Evolutionary conservation across 208 protist genomes (phyloP), one percentile per base, ranked within the genome.

Genomic region (Leishmania aethiopica): DNA sequence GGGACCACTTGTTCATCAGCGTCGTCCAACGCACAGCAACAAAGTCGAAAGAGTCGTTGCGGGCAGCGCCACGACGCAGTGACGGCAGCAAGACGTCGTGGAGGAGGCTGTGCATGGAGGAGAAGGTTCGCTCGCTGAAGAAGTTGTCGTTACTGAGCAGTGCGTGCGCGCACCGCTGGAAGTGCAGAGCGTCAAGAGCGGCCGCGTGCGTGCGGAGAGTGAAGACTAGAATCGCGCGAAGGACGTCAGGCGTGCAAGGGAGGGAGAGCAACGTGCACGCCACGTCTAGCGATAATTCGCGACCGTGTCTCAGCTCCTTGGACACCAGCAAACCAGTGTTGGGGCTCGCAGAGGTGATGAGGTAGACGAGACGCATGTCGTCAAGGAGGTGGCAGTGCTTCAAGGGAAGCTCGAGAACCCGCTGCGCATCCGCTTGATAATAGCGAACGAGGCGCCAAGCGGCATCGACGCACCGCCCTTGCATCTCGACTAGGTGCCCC

Each of bases 61-160:
- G 77, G 28, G 78, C 53, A 75, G 74, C 64, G 37, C 11, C 28
- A 28, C 32, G 13, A 11, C 70, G 70, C 53, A 82, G 25, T 32
- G 81, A 64, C 28, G 72, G 84, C 62, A 92, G 55, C 40, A 95
- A 69, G 4, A 87, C 77, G 35, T 79, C 73, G 7, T 77, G 47
- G 10, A 95, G 35, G 13, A 94, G 78, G 2, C 59, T 22, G 75
- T 96, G 73, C 93, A 96, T 95, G 59, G 59, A 51, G 2, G 75
- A 75, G 62, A 96, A 92, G 2, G 81, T 78, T 28, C 62, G 25
- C 45, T 84, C 60, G 28, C 74, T 82, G 87, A 94, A 96, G 79
- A 94, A 96, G 84, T 87, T 83, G 81, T 96, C 93, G 78, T 93
- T 96, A 37, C 70, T 81, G 47, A 95, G 87, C 75, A 96, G 81